A percentile compares a stretch with the other conserved stretches of the same genome.
Conservation (phyloP, 2,329 filamentous ascomycete species). For the Graphilbum fragrans region DNA sequence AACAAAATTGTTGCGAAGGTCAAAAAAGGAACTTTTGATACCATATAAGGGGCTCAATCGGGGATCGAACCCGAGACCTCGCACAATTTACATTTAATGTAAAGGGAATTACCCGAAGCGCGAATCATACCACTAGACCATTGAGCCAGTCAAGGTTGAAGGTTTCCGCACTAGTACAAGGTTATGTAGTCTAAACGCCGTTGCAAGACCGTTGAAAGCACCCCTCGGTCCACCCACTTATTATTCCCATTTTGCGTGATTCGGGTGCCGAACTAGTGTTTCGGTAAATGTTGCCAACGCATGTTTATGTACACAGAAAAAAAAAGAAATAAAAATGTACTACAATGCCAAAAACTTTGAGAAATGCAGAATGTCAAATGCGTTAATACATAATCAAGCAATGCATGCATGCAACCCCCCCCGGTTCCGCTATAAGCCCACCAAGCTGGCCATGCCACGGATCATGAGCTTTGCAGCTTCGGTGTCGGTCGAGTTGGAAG, state of each 20-base stretch:
- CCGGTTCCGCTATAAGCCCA: neutral
- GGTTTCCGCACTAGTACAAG: neutral
- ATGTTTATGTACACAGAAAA: no score
- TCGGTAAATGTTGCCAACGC: no score
- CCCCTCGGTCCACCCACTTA: no score
- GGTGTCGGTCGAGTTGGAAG: neutral
- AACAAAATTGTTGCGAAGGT: neutral
- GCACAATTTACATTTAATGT: slow-evolving; percentile 10
- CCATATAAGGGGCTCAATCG: slow-evolving; percentile 12
- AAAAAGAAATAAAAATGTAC: no score
- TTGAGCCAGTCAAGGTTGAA: slow-evolving; percentile 8
- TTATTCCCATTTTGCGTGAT: no score
- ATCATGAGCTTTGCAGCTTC: slow-evolving; percentile 2
- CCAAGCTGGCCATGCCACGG: neutral
- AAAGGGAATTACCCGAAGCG: slow-evolving; percentile 11
- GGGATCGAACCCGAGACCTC: slow-evolving; percentile 13
- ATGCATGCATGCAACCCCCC: no score
- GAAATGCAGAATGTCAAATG: neutral
- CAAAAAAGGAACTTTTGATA: neutral
- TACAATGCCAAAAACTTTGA: neutral
- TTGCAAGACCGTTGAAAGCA: no score
- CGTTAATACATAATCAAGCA: no score
- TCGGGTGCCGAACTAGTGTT: no score
- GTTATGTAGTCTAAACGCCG: no score
- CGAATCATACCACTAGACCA: slow-evolving; percentile 13